Conservation (phyloP, 1,284 basidiomycete genomes). For the Trichosporon asahii region DNA sequence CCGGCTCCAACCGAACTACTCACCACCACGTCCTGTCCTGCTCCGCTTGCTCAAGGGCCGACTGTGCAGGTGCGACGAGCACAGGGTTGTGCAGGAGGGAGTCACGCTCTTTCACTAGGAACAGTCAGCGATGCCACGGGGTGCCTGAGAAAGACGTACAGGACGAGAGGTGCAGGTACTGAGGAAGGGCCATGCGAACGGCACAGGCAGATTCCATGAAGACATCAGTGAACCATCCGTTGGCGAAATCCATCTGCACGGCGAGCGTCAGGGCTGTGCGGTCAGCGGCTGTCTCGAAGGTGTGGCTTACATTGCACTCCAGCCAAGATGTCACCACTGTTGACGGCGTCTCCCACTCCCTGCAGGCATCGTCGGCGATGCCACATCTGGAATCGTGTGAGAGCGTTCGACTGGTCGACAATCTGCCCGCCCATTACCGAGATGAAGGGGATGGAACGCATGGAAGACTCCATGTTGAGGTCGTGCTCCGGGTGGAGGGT, state of each 20-base stretch:
- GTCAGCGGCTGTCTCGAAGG: neutral
- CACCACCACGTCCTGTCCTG: constrained; percentile 45
- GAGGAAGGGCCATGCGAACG: constrained; percentile 34
- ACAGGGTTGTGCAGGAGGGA: constrained; percentile 19
- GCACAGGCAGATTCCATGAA: constrained; percentile 41
- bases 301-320: constrained; percentile 1
- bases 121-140: neutral
- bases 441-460: neutral
- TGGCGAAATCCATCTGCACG: constrained; percentile 33
- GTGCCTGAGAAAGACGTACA: constrained; percentile 18
- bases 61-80: constrained; percentile 23
- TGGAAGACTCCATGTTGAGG: constrained; percentile 19
- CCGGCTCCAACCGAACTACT: constrained; percentile 12
- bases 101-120: constrained; percentile 10
- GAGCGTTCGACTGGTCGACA: constrained; percentile 4
- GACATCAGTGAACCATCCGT: constrained; percentile 41
- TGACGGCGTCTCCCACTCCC: constrained; percentile 25
- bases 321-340: constrained; percentile 12
- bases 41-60: constrained; percentile 36
- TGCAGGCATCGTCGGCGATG: constrained; percentile 42
- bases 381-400: constrained; percentile 42
- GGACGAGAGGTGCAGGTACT: constrained; percentile 36
- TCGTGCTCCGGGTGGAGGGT: constrained; percentile 37
- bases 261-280: neutral
- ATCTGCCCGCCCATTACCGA: neutral